A percentile compares a stretch with the other conserved stretches of the same genome.
phyloP scores from a whole-genome alignment of 2,329 filamentous ascomycete genomes.

The Phyllachora maydis region DNA sequence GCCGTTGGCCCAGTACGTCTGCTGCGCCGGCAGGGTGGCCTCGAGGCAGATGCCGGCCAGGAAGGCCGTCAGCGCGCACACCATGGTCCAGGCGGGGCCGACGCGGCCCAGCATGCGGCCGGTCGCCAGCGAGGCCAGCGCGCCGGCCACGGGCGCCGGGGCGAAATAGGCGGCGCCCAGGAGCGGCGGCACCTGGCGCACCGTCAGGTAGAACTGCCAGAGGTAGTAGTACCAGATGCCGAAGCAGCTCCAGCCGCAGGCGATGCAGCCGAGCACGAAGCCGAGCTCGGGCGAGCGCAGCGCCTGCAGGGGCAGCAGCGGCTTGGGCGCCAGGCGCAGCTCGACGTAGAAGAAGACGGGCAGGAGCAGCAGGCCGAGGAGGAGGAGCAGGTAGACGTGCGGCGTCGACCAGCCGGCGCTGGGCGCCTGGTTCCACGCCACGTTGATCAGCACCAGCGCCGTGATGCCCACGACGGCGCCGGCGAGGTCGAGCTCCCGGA shows the following conservation, averaged over 20 bases:
- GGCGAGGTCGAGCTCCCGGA: slow-evolving; percentile 8
- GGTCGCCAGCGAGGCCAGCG: slow-evolving; percentile 12
- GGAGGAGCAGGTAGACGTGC: slow-evolving; percentile 27
- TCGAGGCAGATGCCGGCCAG: slow-evolving; percentile 8
- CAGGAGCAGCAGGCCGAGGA: slow-evolving; percentile 27
- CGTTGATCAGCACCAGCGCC: slow-evolving; percentile 31
- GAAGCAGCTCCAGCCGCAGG: slow-evolving; percentile 31
- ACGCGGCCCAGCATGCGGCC: slow-evolving; percentile 12
- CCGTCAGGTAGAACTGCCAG: slow-evolving; percentile 24
- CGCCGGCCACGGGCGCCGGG: slow-evolving; percentile 8
- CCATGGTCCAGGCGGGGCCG: slow-evolving; percentile 8
- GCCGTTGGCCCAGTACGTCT: slow-evolving; percentile 31
- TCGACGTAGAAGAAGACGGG: slow-evolving; percentile 29
- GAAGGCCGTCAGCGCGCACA: slow-evolving; percentile 7
- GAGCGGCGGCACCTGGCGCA: slow-evolving; percentile 10
- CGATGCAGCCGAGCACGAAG: slow-evolving; percentile 34
- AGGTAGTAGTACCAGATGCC: slow-evolving; percentile 31
- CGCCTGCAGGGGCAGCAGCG: slow-evolving; percentile 34
- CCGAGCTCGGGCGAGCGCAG: slow-evolving; percentile 22
- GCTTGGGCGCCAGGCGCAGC: slow-evolving; percentile 18
- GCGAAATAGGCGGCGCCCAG: slow-evolving; percentile 11
- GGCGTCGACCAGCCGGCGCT: slow-evolving; percentile 26
- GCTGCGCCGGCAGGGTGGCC: slow-evolving; percentile 16
- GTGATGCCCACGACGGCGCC: slow-evolving; percentile 18
- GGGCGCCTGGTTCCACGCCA: slow-evolving; percentile 38